Evolutionary conservation across 2,329 filamentous ascomycete species (phyloP), one percentile per base, ranked within the genome.

Genomic region (Hawksworthiomyces lignivorus): DNA sequence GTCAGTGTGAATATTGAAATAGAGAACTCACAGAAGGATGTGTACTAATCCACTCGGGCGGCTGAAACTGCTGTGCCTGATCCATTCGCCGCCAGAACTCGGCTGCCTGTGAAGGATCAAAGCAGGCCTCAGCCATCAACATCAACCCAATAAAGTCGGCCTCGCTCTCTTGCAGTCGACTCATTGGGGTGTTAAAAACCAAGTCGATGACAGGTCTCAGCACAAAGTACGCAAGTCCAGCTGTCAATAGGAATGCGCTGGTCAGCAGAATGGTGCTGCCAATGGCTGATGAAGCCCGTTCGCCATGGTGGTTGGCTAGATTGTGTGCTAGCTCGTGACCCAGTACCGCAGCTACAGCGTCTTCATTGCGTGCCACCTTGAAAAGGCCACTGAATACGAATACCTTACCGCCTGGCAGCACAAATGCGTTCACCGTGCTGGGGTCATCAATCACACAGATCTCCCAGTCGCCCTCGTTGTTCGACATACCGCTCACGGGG

Each of bases 91-190:
- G 60, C 81, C 79, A 87, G 45, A 89, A 76, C 0, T 65, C 67
- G 32, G 82, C 65, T 0, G 84, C 84, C 46, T 77, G 75, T 11
- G 70, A 62, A 1, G 85, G 85, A 47, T 87, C 71, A 56, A 84
- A 89, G 62, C 85, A 89, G 20, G 80, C 82, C 62, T 86, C 77
- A 0, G 84, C 77, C 82, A 89, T 89, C 72, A 89, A 84, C 72
- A 89, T 77, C 26, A 89, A 61, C 0, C 85, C 85, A 36, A 89
- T 87, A 53, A 84, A 86, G 55, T 90, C 85, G 0, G 85, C 85
- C 63, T 90, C 84, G 36, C 70, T 77, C 67, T 84, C 85, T 62
- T 88, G 84, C 55, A 72, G 73, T 36, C 85, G 68, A 35, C 75
- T 77, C 58, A 84, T 84, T 1, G 84, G 85, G 46, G 75, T 66